Base-by-base conservation (phyloP, 192 early-diverging fungal genomes). In the Podochytrium sp. region DNA sequence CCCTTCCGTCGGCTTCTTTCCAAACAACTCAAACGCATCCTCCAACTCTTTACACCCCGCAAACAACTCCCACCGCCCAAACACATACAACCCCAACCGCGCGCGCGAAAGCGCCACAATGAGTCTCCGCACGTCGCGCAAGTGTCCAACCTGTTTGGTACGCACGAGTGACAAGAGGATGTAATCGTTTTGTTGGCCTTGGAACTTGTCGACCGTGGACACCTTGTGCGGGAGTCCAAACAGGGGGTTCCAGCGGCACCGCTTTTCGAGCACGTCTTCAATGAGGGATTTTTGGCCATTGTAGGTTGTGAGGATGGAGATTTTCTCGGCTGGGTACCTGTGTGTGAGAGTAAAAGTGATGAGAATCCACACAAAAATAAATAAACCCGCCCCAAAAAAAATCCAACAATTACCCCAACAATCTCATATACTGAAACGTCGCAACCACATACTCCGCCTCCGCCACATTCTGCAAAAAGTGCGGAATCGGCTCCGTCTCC, bases 381-480 rank as follows among this genome's bases (percentile, higher is more conserved):
- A 65, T 18, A 37, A 47, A 47, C 10, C 20, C 43, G 20, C 20
- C 20, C 16, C 49, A 37, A 56, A 41, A 77, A 43, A 58, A 38
- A 50, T 33, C 55, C 29, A 71, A 16, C 23, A 29, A n/a, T 42
- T 7, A 90, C 74, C 98, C 98, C 53, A 95, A 61, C 35, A 97
- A 78, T 40, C 95, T 85, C 97, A 99, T 96, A 83, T 97, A 98
- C 79, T 95, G 94, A 85, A 90, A 99, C 20, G 92, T 85, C 2
- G 95, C 95, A 23, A 99, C 97, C 10, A 96, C 84, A 78, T 94
- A 98, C 81, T 99, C 98, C 56, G 98, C 98, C 73, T 99, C 98
- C 32, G 93, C 96, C 64, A 98, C 82, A 78, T 99, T 99, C 84
- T 99, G 98, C 76, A 91, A 91, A 63, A 94, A 98, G 62, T 93